Percentiles rank a stretch among this genome's conserved stretches.
phyloP scores from a whole-genome alignment of 306 rosid species.

The Lathyrus sativus region DNA sequence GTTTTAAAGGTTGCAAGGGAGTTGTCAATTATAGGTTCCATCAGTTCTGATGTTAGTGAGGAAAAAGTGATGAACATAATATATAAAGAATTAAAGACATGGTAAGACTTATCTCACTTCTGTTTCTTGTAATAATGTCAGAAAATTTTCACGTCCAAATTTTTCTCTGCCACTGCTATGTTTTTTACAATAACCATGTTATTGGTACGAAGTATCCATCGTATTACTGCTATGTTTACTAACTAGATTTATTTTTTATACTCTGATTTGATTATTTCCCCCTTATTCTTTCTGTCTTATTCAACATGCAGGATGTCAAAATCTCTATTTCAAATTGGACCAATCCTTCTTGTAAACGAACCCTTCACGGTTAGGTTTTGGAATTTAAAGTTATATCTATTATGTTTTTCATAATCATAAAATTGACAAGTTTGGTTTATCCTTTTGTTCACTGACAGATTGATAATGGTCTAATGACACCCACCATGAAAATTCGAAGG shows the following conservation, averaged over 20 bases:
- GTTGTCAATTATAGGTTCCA: constrained; percentile 46
- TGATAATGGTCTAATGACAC: constrained; percentile 85
- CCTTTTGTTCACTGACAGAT: constrained; percentile 54
- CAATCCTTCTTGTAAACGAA: constrained; percentile 68
- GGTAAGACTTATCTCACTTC: constrained; percentile 49
- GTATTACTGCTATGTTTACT: background rate
- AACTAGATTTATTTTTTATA: background rate
- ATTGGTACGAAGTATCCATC: background rate
- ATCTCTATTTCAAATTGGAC: constrained; percentile 83
- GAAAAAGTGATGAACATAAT: constrained; percentile 56
- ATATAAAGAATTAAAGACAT: constrained; percentile 59
- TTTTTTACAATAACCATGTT: background rate
- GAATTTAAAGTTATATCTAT: constrained; percentile 1
- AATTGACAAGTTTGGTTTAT: constrained; percentile 33
- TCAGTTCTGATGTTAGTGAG: constrained; percentile 56
- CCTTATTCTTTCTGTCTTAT: background rate
- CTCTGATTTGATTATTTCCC: constrained; percentile 2
- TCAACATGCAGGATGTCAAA: constrained; percentile 63
- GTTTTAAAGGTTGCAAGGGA: constrained; percentile 59
- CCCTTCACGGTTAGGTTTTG: constrained; percentile 72
- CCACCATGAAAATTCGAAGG: constrained; percentile 88
- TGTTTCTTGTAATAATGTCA: constrained; percentile 13
- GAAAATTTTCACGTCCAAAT: background rate
- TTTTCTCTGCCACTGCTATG: background rate
- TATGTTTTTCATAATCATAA: constrained; percentile 1